A percentile compares a stretch with the other conserved stretches of the same genome.
phyloP scores from a whole-genome alignment of 1,284 basidiomycete species.

The Trametes pubescens region DNA sequence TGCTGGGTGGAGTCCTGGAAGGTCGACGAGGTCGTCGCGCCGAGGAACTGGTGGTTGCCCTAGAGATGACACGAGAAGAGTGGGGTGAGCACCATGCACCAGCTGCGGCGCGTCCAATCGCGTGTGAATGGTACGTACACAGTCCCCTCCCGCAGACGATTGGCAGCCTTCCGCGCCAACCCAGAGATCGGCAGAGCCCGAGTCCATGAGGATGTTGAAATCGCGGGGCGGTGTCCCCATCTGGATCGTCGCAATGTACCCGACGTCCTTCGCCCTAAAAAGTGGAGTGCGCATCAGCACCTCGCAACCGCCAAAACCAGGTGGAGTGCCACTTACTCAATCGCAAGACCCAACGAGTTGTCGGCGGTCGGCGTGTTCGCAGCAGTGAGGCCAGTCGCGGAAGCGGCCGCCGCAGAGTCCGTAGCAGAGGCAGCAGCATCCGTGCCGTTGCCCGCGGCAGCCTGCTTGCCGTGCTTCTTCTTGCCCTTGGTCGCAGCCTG shows the following conservation, averaged over 20 bases:
- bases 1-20: conserved; percentile 63
- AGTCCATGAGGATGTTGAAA: conserved; percentile 85
- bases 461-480: conserved; percentile 26
- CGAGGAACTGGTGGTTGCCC: conserved; percentile 76
- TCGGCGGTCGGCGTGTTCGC: conserved; percentile 60
- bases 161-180: conserved; percentile 68
- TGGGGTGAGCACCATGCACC: conserved; percentile 13
- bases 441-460: not conserved
- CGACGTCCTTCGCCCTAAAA: conserved; percentile 53
- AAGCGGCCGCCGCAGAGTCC: conserved; percentile 4
- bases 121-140: conserved; percentile 49
- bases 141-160: conserved; percentile 55
- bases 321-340: conserved; percentile 57
- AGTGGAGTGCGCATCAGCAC: conserved; percentile 9
- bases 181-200: conserved; percentile 89
- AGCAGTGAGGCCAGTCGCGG: conserved; percentile 55
- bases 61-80: conserved; percentile 29
- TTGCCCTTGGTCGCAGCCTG: conserved; percentile 23
- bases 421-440: not conserved
- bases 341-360: conserved; percentile 76
- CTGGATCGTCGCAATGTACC: conserved; percentile 77
- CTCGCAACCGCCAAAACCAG: not conserved
- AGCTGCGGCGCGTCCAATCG: not conserved
- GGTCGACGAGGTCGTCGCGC: conserved; percentile 66
- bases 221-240: conserved; percentile 80